These are phyloP conservation scores for Metrosideros polymorpha DNA, from an alignment of 441 rosid species.

Conservation along the genomic window DNA sequence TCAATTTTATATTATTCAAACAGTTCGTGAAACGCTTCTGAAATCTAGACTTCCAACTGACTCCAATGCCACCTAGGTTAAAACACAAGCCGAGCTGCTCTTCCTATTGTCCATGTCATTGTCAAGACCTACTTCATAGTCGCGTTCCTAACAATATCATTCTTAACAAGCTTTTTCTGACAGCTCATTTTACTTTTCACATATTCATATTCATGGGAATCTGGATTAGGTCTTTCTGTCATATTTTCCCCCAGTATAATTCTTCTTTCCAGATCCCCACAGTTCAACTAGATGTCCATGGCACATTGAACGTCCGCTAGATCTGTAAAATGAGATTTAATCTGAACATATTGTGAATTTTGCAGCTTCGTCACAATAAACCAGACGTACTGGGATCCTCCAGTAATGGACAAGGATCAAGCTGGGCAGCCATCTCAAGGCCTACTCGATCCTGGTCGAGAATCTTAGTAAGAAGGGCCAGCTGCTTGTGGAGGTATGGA, in stretches of 20 bases:
- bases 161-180: not conserved
- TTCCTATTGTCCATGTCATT: not conserved
- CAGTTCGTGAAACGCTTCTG: not conserved
- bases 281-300: not conserved
- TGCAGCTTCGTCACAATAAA: slow-evolving; percentile 60
- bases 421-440: slow-evolving; percentile 82
- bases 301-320: slow-evolving; percentile 1
- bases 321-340: not conserved
- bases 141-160: not conserved
- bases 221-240: not conserved
- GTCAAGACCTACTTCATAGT: not conserved
- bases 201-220: not conserved
- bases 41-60: not conserved
- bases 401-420: slow-evolving; percentile 60
- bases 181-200: not conserved
- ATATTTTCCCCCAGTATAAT: not conserved
- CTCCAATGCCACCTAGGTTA: not conserved
- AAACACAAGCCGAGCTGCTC: not conserved
- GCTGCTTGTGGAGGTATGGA: slow-evolving; percentile 71
- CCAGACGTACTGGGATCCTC: slow-evolving; percentile 20
- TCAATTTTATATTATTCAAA: too few species aligned
- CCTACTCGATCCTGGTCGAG: slow-evolving; percentile 73
- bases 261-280: not conserved
- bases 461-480: slow-evolving; percentile 71
- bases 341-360: not conserved